Percentiles rank a stretch among this genome's conserved stretches.
Conservation (phyloP, 345 rosid species). For the Firmiana major region DNA sequence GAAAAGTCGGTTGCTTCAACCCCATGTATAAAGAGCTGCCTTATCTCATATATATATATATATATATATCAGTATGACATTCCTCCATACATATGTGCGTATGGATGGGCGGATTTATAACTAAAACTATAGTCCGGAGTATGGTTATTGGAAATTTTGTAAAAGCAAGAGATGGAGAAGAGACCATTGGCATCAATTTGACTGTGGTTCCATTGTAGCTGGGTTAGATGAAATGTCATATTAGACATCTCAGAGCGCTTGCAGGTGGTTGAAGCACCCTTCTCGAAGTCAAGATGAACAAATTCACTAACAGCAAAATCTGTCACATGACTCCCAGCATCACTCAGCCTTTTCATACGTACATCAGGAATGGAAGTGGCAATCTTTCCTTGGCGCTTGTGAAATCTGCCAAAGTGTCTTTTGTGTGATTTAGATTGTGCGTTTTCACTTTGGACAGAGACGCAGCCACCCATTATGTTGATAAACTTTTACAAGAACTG, state of each 20-base stretch:
- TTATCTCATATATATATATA: not conserved
- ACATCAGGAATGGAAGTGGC: slow-evolving; percentile 16
- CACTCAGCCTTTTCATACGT: slow-evolving; percentile 27
- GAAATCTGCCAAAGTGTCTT: slow-evolving; percentile 23
- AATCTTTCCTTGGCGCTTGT: slow-evolving; percentile 47
- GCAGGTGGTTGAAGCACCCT: slow-evolving; percentile 44
- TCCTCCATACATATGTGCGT: not conserved
- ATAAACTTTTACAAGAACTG: slow-evolving; percentile 9
- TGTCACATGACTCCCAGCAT: slow-evolving; percentile 25
- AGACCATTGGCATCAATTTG: slow-evolving; percentile 43
- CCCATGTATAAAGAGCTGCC: too few species aligned
- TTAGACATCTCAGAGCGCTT: slow-evolving; percentile 47
- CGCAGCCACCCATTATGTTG: slow-evolving; percentile 70
- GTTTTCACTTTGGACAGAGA: slow-evolving; percentile 37
- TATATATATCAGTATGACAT: too few species aligned
- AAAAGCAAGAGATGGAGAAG: not conserved
- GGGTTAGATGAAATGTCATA: slow-evolving; percentile 52
- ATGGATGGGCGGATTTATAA: not conserved
- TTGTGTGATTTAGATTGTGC: slow-evolving; percentile 14
- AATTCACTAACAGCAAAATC: slow-evolving; percentile 50
- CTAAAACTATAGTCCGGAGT: not conserved
- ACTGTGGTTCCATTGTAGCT: slow-evolving; percentile 57
- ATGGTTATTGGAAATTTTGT: not conserved
- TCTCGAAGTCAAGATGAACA: slow-evolving; percentile 48
- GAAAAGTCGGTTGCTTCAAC: not conserved